Conservation (phyloP, 2,329 filamentous ascomycete species). For the Pestalotiopsis sp. region DNA sequence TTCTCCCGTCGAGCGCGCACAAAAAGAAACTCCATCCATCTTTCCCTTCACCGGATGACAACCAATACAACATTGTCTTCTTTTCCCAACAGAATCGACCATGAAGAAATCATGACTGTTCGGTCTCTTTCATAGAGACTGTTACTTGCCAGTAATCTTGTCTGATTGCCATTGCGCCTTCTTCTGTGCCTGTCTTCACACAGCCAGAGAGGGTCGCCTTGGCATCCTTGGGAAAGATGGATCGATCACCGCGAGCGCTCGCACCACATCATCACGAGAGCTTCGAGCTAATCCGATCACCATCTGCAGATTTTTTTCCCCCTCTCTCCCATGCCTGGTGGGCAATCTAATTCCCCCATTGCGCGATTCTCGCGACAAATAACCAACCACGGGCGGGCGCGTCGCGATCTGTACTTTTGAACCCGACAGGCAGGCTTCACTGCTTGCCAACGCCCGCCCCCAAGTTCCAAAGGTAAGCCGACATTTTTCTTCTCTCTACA, state of each 20-base stretch:
- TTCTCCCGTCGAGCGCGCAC: background rate
- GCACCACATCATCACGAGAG: background rate
- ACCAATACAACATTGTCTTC: conserved; percentile 68
- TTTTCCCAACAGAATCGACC: conserved; percentile 89
- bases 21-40: background rate
- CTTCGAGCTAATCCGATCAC: background rate
- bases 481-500: conserved; percentile 20
- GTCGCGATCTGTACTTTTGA: no score
- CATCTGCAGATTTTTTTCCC: background rate
- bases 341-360: no score
- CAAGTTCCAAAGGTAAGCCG: conserved; percentile 21
- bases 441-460: background rate
- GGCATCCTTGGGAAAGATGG: background rate
- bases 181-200: background rate
- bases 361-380: no score
- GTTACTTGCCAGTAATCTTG: conserved; percentile 92
- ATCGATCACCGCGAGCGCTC: background rate
- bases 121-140: conserved; percentile 68
- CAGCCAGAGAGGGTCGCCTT: background rate
- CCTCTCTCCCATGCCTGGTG: background rate
- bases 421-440: no score
- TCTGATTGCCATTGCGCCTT: conserved; percentile 57
- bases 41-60: conserved; percentile 69
- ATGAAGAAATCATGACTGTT: conserved; percentile 76
- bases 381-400: no score